Evolutionary conservation across 495 filamentous ascomycete genomes (phyloP).

Genomic region (Thozetella sp.): DNA sequence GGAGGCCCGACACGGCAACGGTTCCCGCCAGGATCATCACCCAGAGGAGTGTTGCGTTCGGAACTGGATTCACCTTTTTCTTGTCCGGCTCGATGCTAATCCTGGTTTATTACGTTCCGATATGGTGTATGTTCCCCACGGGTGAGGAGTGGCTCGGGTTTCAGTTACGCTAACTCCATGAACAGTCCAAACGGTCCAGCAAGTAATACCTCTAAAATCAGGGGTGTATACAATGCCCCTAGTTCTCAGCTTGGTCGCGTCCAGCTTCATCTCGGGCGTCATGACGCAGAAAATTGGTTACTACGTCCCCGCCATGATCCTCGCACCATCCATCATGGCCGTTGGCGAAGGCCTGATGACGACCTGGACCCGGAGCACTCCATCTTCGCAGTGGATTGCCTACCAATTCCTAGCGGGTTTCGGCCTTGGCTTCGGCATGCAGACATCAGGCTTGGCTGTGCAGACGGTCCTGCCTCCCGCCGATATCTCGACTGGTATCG

Average conservation of each 20-base stretch:
- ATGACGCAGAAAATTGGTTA: slow-evolving; percentile 62
- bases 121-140: slow-evolving; percentile 70
- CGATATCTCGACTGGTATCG: slow-evolving; percentile 63
- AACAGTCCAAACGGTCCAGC: slow-evolving; percentile 73
- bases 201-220: slow-evolving; percentile 55
- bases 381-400: slow-evolving; percentile 64
- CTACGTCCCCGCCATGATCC: slow-evolving; percentile 68
- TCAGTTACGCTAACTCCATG: slow-evolving; percentile 50
- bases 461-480: slow-evolving; percentile 59
- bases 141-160: slow-evolving; percentile 20
- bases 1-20: slow-evolving; percentile 73
- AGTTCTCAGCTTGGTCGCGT: slow-evolving; percentile 50
- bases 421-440: slow-evolving; percentile 74
- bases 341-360: slow-evolving; percentile 70
- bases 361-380: slow-evolving; percentile 58
- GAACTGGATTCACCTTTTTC: slow-evolving; percentile 59
- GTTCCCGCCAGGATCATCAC: slow-evolving; percentile 73
- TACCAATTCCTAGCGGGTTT: slow-evolving; percentile 74
- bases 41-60: slow-evolving; percentile 71
- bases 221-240: slow-evolving; percentile 64
- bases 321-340: slow-evolving; percentile 58
- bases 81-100: slow-evolving; percentile 70
- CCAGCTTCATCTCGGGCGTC: slow-evolving; percentile 49
- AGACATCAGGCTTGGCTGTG: slow-evolving; percentile 64
- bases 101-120: slow-evolving; percentile 65